Conservation (phyloP, 1,139 yeast species). For the Geotrichum candidum region DNA sequence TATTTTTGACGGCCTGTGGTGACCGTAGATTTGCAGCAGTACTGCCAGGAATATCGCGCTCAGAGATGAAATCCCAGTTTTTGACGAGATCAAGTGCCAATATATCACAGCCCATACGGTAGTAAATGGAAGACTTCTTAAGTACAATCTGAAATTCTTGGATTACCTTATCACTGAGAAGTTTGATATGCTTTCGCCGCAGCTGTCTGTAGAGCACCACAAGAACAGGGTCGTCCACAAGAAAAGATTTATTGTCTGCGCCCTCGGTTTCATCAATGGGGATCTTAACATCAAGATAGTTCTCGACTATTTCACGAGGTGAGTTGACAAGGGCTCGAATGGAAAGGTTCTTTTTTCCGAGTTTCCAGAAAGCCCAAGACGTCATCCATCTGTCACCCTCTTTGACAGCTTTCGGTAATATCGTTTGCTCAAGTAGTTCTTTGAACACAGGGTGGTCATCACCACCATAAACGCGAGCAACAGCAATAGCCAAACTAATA, state of each 20-base stretch:
- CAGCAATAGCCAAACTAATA: slow-evolving; percentile 66
- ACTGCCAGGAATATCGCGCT: neutral
- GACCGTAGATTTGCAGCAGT: slow-evolving; percentile 1
- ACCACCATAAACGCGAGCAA: slow-evolving; percentile 68
- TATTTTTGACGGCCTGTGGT: neutral
- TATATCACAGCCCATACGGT: slow-evolving; percentile 89
- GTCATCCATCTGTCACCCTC: slow-evolving; percentile 77
- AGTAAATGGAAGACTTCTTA: slow-evolving; percentile 60
- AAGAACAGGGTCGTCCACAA: slow-evolving; percentile 79
- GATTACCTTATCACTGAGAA: slow-evolving; percentile 22
- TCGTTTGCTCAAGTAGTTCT: slow-evolving; percentile 45
- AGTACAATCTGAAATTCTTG: slow-evolving; percentile 56
- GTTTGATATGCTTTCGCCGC: slow-evolving; percentile 45
- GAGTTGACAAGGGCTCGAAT: slow-evolving; percentile 22
- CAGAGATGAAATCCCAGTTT: slow-evolving; percentile 60
- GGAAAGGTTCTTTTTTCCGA: slow-evolving; percentile 29
- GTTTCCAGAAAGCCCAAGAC: slow-evolving; percentile 76
- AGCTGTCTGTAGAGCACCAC: slow-evolving; percentile 59
- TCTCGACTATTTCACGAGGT: slow-evolving; percentile 16
- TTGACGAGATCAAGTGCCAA: slow-evolving; percentile 56
- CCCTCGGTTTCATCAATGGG: slow-evolving; percentile 22
- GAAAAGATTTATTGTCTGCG: slow-evolving; percentile 42
- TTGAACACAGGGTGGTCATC: slow-evolving; percentile 49
- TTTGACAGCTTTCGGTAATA: slow-evolving; percentile 53
- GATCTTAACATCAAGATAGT: slow-evolving; percentile 5